phyloP scores from a whole-genome alignment of 2,329 filamentous ascomycete species.

The Paramyrothecium sp. region DNA sequence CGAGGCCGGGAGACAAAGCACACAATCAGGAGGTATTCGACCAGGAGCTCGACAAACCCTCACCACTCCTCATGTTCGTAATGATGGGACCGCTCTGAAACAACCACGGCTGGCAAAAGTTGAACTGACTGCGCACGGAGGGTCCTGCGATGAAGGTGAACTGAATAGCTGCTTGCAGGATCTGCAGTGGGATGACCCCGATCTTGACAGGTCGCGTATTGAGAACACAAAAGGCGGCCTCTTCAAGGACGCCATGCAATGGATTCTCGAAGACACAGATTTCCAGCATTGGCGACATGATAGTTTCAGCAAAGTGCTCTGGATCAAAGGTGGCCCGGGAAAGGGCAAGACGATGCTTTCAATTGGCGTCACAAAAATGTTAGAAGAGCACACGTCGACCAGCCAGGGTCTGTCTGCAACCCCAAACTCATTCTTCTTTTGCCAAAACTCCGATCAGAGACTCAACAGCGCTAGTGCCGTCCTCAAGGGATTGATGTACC shows the following conservation, averaged over 20 bases:
- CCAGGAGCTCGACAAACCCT: no score
- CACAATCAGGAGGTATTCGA: no score
- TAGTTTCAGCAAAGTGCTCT: conserved; percentile 23
- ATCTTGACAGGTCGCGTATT: conserved; percentile 32
- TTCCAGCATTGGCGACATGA: conserved; percentile 16
- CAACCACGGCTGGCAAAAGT: no score
- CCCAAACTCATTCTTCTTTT: conserved; percentile 33
- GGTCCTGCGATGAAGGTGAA: no score
- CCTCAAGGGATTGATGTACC: conserved; percentile 40
- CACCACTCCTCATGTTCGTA: no score
- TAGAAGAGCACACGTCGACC: neutral
- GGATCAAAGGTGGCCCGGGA: conserved; percentile 33
- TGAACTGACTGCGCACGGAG: no score
- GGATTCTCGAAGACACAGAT: conserved; percentile 27
- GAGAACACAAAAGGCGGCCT: conserved; percentile 31
- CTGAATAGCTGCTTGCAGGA: conserved; percentile 9
- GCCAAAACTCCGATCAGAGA: conserved; percentile 32
- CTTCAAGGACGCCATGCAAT: conserved; percentile 26
- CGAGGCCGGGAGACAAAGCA: no score
- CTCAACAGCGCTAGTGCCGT: conserved; percentile 38
- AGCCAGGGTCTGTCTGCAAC: conserved; percentile 6
- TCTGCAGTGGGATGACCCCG: conserved; percentile 25
- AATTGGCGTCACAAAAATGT: conserved; percentile 22
- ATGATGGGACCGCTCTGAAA: no score
- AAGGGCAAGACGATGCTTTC: conserved; percentile 36